Conservation (phyloP, 2,329 filamentous ascomycete species). For the Talaromyces sp. region DNA sequence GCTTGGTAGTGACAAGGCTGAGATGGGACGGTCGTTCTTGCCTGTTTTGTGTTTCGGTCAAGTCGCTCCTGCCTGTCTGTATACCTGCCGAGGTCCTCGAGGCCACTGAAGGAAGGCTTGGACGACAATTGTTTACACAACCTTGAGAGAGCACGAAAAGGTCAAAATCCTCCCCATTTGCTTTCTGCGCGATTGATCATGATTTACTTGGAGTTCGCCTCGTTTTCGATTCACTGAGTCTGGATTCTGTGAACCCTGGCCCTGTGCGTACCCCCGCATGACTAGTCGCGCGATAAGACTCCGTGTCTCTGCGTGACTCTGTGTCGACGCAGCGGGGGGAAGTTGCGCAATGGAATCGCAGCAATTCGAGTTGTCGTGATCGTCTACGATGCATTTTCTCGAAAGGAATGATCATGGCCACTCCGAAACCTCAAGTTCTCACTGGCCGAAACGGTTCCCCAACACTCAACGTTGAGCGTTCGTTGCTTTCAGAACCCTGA, state of each 20-base stretch:
- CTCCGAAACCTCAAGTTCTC: background rate
- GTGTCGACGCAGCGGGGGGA: background rate
- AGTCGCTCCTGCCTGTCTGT: background rate
- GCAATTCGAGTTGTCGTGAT: background rate
- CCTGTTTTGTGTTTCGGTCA: background rate
- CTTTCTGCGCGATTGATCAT: background rate
- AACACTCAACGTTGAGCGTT: background rate
- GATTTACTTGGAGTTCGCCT: background rate
- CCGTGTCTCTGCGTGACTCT: background rate
- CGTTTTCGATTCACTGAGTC: background rate
- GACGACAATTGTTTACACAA: background rate
- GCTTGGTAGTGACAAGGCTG: background rate
- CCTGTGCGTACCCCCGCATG: background rate
- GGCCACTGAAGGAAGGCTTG: background rate
- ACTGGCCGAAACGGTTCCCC: background rate
- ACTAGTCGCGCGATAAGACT: background rate
- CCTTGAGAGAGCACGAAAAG: background rate
- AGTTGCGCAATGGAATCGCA: background rate
- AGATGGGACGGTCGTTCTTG: background rate
- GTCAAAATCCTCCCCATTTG: background rate
- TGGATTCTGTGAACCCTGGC: background rate
- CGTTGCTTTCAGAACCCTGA: background rate
- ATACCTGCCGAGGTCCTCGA: background rate
- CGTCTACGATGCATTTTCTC: background rate
- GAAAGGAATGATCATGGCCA: background rate